These are phyloP conservation scores for Chloranthus sessilifolius DNA, from an alignment of 164 flowering plant genomes.

Conservation along the genomic window DNA sequence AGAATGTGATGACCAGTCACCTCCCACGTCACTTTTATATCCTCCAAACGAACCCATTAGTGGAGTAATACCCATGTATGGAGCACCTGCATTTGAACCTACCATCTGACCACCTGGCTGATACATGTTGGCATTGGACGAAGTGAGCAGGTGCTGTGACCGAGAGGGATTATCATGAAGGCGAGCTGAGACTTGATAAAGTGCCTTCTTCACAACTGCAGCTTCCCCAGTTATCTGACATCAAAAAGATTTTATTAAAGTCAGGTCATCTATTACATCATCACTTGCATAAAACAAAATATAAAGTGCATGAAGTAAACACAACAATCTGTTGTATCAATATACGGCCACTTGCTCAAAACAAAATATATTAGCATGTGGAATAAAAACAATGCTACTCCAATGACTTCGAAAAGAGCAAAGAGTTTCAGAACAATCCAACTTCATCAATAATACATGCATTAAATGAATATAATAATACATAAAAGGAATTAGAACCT, in stretches of 20 bases:
- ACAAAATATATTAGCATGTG: too few relatives aligned
- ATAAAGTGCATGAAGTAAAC: too few relatives aligned
- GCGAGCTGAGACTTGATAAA: slow-evolving; percentile 62
- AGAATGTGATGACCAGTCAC: slow-evolving; percentile 64
- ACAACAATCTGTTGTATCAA: too few relatives aligned
- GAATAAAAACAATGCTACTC: too few relatives aligned
- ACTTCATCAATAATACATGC: too few relatives aligned
- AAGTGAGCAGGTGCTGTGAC: slow-evolving; percentile 71
- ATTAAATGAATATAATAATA: too few relatives aligned
- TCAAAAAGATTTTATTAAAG: slow-evolving; percentile 4
- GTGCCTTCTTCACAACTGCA: slow-evolving; percentile 63
- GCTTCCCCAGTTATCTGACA: slow-evolving; percentile 67
- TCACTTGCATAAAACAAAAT: too few relatives aligned
- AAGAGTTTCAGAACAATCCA: too few relatives aligned
- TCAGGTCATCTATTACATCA: too few relatives aligned
- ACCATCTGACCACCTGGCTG: slow-evolving; percentile 49
- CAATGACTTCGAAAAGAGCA: too few relatives aligned
- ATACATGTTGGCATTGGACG: slow-evolving; percentile 40
- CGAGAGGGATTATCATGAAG: slow-evolving; percentile 90
- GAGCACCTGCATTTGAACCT: slow-evolving; percentile 56
- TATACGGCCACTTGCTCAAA: too few relatives aligned
- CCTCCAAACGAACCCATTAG: slow-evolving; percentile 71
- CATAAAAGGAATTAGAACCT: too few relatives aligned
- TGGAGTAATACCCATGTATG: slow-evolving; percentile 70
- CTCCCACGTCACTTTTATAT: slow-evolving; percentile 58